phyloP scores from a whole-genome alignment of 768 basidiomycete species.

The Lenzites betulinus region DNA sequence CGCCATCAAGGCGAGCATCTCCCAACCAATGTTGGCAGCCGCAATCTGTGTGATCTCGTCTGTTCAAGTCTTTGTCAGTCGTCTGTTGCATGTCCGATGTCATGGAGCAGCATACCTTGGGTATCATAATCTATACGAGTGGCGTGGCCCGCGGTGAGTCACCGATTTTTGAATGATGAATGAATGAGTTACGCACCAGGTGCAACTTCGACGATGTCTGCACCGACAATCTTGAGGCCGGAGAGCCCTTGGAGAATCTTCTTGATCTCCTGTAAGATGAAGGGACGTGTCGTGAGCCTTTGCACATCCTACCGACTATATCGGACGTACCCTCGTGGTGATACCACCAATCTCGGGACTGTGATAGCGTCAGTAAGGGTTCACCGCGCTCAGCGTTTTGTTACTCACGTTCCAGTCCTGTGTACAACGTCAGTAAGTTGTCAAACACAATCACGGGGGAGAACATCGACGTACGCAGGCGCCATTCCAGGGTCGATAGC shows the following conservation, averaged over 20 bases:
- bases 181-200: constrained; percentile 25
- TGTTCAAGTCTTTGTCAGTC: constrained; percentile 6
- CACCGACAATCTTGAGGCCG: constrained; percentile 40
- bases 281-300: neutral
- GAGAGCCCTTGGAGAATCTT: constrained; percentile 38
- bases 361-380: neutral
- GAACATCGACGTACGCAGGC: constrained; percentile 19
- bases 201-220: constrained; percentile 35
- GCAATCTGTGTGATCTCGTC: constrained; percentile 37
- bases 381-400: neutral
- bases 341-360: constrained; percentile 38
- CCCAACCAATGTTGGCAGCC: constrained; percentile 37
- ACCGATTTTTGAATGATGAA: too few relatives aligned
- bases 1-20: constrained; percentile 36
- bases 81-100: neutral
- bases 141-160: too few relatives aligned
- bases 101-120: constrained; percentile 17
- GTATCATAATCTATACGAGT: constrained; percentile 25
- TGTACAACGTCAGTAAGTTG: neutral
- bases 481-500: constrained; percentile 24
- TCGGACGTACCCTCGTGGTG: constrained; percentile 30
- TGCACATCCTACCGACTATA: neutral
- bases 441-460: neutral
- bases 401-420: constrained; percentile 31
- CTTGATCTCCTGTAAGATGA: constrained; percentile 32